Base-by-base conservation (phyloP, 106 monocot genomes). In the Allium fistulosum region DNA sequence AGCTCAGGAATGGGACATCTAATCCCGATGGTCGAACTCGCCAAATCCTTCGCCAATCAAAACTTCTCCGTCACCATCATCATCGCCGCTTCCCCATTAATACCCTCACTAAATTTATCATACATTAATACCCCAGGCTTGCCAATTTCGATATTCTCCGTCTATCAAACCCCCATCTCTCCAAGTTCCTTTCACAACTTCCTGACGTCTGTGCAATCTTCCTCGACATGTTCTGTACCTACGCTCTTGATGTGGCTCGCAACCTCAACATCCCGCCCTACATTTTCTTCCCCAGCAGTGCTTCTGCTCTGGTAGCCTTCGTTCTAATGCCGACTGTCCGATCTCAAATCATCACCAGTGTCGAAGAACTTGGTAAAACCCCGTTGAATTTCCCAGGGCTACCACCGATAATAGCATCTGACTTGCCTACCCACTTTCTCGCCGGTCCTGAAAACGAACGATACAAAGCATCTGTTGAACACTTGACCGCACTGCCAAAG, bases 321-420 rank as follows among this genome's bases (percentile, higher is more conserved):
- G 61, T 71, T 7, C 8, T 26, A 14, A 0, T 62, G 27, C 61
- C 60, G 7, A 62, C 18, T 7, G 22, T 61, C 4, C 48, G 49
- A 7, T 58, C 37, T 7, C 15, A 16, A 14, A 7, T 48, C 9
- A 9, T 8, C 14, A 15, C 51, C 18, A 77, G 69, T 52, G 74
- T 80, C 47, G 59, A 62, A 10, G 73, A 76, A 9, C 59, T 79
- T 15, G 74, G 46, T 9, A 28, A 57, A 8, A 48, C 53, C 9
- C 71, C 69, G 2, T 6, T 82, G 45, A 8, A 68, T 11, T 7
- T 82, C 64, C 83, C 80, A 11, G 87, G 88, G 27, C 0, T 71
- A 6, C 59, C 52, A 8, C 79, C 56, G 22, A 50, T 83, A 11
- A 69, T 69, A 1, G 78, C 82, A 0, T 53, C 49, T 10, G 60